Conservation (phyloP, 768 basidiomycete species). For the Psilocybe subaeruginosa region DNA sequence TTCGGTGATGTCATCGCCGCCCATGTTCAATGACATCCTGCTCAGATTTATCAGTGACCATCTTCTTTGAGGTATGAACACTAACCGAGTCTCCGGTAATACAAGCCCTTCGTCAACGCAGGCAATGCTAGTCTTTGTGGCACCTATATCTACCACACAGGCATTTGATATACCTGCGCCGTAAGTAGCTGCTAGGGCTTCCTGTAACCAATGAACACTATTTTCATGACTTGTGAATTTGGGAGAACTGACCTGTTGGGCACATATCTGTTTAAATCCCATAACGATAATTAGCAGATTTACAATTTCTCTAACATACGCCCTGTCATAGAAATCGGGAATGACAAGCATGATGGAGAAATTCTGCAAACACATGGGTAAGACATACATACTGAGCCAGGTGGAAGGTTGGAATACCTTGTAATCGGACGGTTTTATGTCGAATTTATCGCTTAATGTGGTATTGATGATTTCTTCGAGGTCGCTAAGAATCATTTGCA, state of each 20-base stretch:
- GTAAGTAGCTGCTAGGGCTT: constrained; percentile 91
- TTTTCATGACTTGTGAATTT: not conserved
- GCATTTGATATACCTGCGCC: constrained; percentile 95
- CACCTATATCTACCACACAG: constrained; percentile 95
- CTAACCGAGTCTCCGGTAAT: constrained; percentile 82
- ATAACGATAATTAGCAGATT: constrained; percentile 74
- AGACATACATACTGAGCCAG: not conserved
- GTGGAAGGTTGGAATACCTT: constrained; percentile 47
- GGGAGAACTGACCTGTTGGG: constrained; percentile 71
- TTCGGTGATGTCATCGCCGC: constrained; percentile 94
- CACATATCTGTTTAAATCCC: constrained; percentile 92
- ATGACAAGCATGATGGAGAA: constrained; percentile 88
- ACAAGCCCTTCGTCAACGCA: constrained; percentile 96
- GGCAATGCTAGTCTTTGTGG: constrained; percentile 79
- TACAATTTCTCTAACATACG: constrained; percentile 79
- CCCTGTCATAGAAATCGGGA: constrained; percentile 88
- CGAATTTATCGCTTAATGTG: constrained; percentile 63
- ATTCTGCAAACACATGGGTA: constrained; percentile 74
- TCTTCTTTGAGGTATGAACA: not conserved
- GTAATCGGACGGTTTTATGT: constrained; percentile 54
- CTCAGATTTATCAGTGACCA: constrained; percentile 9
- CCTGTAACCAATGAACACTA: constrained; percentile 45
- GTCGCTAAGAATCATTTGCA: constrained; percentile 75
- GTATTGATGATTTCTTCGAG: constrained; percentile 68
- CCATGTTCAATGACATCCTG: constrained; percentile 83